phyloP scores from a whole-genome alignment of 108 stramenopile genomes.

The Cyclostephanos invisitatus region DNA sequence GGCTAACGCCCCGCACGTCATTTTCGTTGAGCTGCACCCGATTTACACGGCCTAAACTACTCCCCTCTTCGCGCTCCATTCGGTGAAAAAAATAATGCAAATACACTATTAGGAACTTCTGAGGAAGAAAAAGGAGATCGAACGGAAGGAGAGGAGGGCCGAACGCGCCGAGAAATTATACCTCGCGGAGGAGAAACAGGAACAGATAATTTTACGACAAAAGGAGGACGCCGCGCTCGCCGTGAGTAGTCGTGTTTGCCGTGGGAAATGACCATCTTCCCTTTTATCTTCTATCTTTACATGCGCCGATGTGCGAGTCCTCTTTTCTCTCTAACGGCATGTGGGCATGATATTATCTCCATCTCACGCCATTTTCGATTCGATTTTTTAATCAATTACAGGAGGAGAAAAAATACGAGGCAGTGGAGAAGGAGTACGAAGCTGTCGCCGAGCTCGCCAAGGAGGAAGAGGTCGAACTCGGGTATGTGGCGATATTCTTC shows the following conservation, averaged over 20 bases:
- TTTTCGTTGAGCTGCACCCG: too few species aligned
- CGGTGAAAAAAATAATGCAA: too few species aligned
- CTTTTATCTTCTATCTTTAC: too few species aligned
- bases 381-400: conserved; percentile 2
- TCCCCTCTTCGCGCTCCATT: too few species aligned
- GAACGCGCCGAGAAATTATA: conserved; percentile 42
- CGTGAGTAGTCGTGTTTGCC: too few species aligned
- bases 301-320: too few species aligned
- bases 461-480: conserved; percentile 47
- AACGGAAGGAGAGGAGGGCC: conserved; percentile 42
- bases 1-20: too few species aligned
- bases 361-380: neutral
- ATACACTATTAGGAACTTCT: conserved; percentile 28
- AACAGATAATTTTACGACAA: conserved; percentile 46
- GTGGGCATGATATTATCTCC: too few species aligned
- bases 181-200: conserved; percentile 51
- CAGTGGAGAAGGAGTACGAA: conserved; percentile 53
- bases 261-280: too few species aligned
- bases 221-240: conserved; percentile 43
- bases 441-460: conserved; percentile 40
- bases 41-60: too few species aligned
- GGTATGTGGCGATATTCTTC: too few species aligned
- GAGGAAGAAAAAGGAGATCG: conserved; percentile 43
- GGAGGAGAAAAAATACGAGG: conserved; percentile 49
- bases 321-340: too few species aligned